These are phyloP conservation scores for Salix udensis DNA, from an alignment of 345 rosid species.

Conservation along the genomic window DNA sequence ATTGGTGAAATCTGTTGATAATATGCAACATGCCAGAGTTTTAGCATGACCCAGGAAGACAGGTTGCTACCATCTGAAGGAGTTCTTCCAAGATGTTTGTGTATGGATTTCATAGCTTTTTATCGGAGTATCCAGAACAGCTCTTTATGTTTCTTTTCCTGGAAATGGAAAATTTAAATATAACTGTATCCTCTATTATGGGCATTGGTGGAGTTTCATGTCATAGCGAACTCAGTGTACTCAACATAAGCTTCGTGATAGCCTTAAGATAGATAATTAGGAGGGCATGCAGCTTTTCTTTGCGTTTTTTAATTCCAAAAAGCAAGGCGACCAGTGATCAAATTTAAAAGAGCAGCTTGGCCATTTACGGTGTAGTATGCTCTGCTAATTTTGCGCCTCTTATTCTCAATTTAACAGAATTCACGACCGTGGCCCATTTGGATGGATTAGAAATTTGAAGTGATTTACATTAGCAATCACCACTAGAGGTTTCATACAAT, in stretches of 20 bases:
- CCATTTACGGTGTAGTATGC: background rate
- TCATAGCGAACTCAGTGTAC: background rate
- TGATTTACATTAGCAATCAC: background rate
- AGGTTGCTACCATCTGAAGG: background rate
- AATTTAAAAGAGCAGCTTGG: background rate
- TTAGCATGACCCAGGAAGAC: background rate
- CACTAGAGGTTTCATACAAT: background rate
- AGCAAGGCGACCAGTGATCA: background rate
- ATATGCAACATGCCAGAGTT: background rate
- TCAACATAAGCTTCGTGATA: background rate
- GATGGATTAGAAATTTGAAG: background rate
- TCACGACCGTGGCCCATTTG: background rate
- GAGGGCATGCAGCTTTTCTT: background rate
- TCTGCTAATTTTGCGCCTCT: background rate
- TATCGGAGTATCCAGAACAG: background rate
- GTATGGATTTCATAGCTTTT: background rate
- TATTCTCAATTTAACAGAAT: background rate
- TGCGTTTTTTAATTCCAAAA: background rate
- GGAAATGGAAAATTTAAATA: background rate
- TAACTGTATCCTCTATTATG: background rate
- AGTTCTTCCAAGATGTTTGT: background rate
- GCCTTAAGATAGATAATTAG: background rate
- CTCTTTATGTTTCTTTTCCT: background rate
- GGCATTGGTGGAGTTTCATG: background rate
- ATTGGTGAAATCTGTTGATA: background rate